phyloP scores from a whole-genome alignment of 129 eudicot genomes.

The Escallonia herrerae region DNA sequence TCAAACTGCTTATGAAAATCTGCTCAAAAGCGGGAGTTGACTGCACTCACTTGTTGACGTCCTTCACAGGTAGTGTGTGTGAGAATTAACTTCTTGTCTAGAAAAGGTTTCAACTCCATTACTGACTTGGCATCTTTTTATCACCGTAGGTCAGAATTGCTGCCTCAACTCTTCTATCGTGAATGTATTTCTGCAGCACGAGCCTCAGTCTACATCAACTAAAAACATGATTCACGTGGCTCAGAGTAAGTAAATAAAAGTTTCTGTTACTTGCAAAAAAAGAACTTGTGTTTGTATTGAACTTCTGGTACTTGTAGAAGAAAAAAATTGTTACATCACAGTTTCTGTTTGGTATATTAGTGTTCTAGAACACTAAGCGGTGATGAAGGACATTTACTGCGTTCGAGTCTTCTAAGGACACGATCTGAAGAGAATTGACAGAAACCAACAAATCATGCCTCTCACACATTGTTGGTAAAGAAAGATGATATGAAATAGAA shows the following conservation, averaged over 20 bases:
- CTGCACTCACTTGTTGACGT: conserved; percentile 51
- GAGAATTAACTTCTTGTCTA: not conserved
- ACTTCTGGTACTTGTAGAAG: too few relatives aligned
- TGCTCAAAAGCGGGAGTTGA: conserved; percentile 45
- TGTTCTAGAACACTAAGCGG: too few relatives aligned
- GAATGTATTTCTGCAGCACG: conserved; percentile 43
- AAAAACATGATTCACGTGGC: conserved; percentile 78
- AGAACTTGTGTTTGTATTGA: too few relatives aligned
- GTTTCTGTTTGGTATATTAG: too few relatives aligned
- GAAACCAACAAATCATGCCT: too few relatives aligned
- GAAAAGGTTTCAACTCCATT: not conserved
- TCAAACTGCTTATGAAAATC: conserved; percentile 35
- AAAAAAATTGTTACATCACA: too few relatives aligned
- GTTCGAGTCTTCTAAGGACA: too few relatives aligned
- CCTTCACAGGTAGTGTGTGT: conserved; percentile 48
- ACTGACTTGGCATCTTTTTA: not conserved
- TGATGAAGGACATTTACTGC: too few relatives aligned
- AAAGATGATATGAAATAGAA: too few relatives aligned
- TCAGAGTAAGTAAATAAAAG: conserved; percentile 45
- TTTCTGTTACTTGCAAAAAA: too few relatives aligned
- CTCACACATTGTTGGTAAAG: too few relatives aligned
- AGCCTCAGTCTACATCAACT: conserved; percentile 70
- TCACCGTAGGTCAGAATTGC: conserved; percentile 48
- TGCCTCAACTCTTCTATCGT: conserved; percentile 62
- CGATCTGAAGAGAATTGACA: too few relatives aligned